Evolutionary conservation across 352 stramenopile species (phyloP).

Genomic region (Globisporangium paroecandrum): DNA sequence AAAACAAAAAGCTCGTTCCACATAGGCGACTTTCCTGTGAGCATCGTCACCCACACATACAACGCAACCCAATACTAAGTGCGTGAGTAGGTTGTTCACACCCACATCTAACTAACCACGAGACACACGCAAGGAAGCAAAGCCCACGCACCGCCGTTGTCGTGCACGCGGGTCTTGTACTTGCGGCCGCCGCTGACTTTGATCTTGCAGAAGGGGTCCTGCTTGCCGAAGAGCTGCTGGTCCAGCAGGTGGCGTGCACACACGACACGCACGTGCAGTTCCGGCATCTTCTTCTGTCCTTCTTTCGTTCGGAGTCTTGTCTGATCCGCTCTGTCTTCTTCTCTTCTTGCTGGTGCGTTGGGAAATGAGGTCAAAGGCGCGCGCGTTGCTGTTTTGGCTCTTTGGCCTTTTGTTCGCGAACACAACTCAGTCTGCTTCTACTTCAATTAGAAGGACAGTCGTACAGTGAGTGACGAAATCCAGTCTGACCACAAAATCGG

Average conservation of each 20-base stretch:
- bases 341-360: background rate
- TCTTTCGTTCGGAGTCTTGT: background rate
- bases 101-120: background rate
- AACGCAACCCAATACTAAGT: background rate
- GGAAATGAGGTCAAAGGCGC: background rate
- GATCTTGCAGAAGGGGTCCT: constrained; percentile 83
- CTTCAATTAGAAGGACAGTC: too few species aligned
- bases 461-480: background rate
- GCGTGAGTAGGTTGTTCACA: background rate
- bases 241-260: constrained; percentile 76
- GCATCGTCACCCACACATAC: background rate
- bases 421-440: too few species aligned
- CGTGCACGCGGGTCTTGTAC: constrained; percentile 76
- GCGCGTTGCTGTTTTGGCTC: too few species aligned
- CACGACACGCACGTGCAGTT: constrained; percentile 77
- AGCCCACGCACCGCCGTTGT: constrained; percentile 66
- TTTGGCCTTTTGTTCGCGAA: too few species aligned
- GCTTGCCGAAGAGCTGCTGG: constrained; percentile 83
- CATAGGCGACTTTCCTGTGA: constrained; percentile 58
- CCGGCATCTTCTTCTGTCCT: constrained; percentile 30
- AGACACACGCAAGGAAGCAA: background rate
- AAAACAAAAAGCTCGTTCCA: constrained; percentile 87
- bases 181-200: constrained; percentile 44
- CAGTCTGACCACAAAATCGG: too few species aligned
- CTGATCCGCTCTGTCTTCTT: background rate